Base-by-base conservation (phyloP, 2,329 filamentous ascomycete genomes). In the Alternaria brassicicola region DNA sequence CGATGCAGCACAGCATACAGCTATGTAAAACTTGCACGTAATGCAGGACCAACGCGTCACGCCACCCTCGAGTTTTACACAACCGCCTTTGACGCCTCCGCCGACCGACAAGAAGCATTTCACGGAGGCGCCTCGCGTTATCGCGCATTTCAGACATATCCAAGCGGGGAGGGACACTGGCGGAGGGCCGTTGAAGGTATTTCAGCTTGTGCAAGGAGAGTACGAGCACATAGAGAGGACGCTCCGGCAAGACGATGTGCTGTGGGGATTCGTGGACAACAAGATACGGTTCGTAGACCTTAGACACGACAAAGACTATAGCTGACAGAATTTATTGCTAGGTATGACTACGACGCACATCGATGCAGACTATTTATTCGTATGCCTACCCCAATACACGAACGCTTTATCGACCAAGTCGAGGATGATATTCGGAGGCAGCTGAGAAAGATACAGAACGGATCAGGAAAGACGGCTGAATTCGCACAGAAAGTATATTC, bases 401-500 rank as follows among this genome's bases (percentile, higher is more conserved):
- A 71, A 35, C 55, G 43, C 19, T 69, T 68, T 31, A 62, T 66
- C 17, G 55, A 31, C 31, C 8, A 13, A 28, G 46, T 70, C 0
- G 61, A 67, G 63, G 62, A 70, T 47, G 59, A 42, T 1, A 66
- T 72, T 46, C 42, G 21, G 6, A 66, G 56, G 26, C 60, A 65
- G 50, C 57, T 70, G n/a, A 67, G 66, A 63, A 3, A 26, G 25
- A 69, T 71, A 19, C 58, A 49, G 36, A 35, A 55, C 7, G 57
- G 67, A 65, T 64, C 50, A 21, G 63, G 39, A 15, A 35, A 10
- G 9, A 46, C 17, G 13, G 67, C 66, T 12, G 6, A 9, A 38
- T 71, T 71, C 55, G 65, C 67, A 25, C 54, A 65, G 54, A 70
- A 66, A 52, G 63, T 71, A 36, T 28, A 58, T 1, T 33, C 54